phyloP scores from a whole-genome alignment of 2,329 filamentous ascomycete genomes.

The Neurospora sp. region DNA sequence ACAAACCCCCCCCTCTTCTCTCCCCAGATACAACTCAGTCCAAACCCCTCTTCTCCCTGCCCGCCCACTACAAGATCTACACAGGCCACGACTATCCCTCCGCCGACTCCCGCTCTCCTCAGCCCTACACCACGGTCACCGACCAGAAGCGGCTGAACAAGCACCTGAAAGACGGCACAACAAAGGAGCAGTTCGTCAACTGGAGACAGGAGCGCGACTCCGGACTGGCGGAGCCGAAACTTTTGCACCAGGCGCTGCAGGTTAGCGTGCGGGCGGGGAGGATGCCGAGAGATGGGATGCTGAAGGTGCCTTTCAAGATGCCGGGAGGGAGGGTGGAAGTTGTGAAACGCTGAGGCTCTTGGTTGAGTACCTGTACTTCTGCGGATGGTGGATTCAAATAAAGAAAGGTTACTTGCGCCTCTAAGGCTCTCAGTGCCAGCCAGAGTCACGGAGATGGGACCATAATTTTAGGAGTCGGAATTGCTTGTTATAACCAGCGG shows the following conservation, averaged over 20 bases:
- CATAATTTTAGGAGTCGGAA: neutral
- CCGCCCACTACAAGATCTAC: constrained; percentile 36
- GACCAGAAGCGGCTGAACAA: constrained; percentile 37
- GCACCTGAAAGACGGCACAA: constrained; percentile 33
- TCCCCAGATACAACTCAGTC: constrained; percentile 27
- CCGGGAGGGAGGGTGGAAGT: neutral
- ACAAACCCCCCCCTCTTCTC: neutral
- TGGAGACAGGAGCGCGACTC: constrained; percentile 34
- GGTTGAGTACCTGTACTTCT: neutral
- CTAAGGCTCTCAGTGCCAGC: neutral
- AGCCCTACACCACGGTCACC: constrained; percentile 33
- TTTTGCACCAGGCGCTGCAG: constrained; percentile 42
- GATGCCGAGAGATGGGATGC: constrained; percentile 24
- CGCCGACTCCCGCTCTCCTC: constrained; percentile 21
- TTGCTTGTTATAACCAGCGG: neutral
- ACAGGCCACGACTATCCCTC: constrained; percentile 47
- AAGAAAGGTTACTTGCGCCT: neutral
- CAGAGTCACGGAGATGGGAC: neutral
- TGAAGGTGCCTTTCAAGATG: constrained; percentile 11
- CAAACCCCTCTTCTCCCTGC: constrained; percentile 32
- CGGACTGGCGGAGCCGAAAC: constrained; percentile 31
- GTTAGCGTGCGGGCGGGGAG: constrained; percentile 40
- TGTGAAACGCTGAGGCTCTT: neutral
- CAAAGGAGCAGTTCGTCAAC: constrained; percentile 33
- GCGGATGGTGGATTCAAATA: neutral